Percentiles rank a stretch among this genome's conserved stretches.
Conservation (phyloP, 139 green algal genomes). For the Raphidocelis subcapitata region DNA sequence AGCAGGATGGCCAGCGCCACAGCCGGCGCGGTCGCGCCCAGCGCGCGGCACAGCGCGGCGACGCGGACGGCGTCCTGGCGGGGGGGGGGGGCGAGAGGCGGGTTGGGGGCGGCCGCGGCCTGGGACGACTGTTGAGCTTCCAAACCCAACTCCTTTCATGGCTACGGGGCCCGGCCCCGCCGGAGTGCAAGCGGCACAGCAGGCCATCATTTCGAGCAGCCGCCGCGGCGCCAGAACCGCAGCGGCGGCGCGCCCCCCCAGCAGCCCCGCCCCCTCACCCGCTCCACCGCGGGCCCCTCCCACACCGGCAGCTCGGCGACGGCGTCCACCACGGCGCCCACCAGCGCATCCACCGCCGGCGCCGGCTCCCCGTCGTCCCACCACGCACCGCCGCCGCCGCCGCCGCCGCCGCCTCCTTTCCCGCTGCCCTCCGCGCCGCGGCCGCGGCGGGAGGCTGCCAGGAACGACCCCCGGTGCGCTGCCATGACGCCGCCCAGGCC, state of each 20-base stretch:
- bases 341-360: conserved; percentile 21
- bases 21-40: conserved; percentile 36
- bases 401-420: not conserved
- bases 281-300: conserved; percentile 25
- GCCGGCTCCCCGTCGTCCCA: not conserved
- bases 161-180: not conserved
- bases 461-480: conserved; percentile 8
- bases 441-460: not conserved
- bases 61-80: conserved; percentile 35
- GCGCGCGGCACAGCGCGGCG: conserved; percentile 36
- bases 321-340: conserved; percentile 30
- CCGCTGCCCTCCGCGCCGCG: not conserved
- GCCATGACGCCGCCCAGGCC: conserved; percentile 37
- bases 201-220: not conserved
- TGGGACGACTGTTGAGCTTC: not conserved
- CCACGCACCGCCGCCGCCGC: not conserved
- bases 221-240: not conserved
- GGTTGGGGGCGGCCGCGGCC: not conserved
- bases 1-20: conserved; percentile 58
- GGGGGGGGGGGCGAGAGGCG: not conserved
- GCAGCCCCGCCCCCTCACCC: conserved; percentile 29
- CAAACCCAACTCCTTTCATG: not conserved
- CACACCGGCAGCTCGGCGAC: conserved; percentile 47
- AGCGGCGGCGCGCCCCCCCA: too few species aligned
- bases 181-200: too few species aligned